Evolutionary conservation across 371 early-diverging fungal genomes (phyloP).

Genomic region (Nematocida sp.): DNA sequence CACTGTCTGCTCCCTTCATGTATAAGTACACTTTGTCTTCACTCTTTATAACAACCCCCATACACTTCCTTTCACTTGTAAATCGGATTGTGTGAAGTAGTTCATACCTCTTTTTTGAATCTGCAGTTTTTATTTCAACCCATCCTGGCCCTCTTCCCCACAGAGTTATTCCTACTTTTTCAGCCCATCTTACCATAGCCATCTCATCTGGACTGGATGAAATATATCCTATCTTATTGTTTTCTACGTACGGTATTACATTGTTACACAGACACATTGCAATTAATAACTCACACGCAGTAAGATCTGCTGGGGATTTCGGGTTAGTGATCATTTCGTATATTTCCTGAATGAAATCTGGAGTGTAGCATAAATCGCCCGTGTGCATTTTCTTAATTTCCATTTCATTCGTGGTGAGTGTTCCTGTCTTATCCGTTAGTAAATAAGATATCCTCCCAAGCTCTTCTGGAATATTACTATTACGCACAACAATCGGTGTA

Average conservation of each 20-base stretch:
- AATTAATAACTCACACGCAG: constrained; percentile 72
- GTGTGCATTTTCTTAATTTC: constrained; percentile 89
- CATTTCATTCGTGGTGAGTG: constrained; percentile 97
- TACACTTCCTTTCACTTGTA: constrained; percentile 91
- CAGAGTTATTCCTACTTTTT: constrained; percentile 79
- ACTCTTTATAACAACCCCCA: constrained; percentile 85
- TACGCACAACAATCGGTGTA: constrained; percentile 76
- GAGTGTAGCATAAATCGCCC: constrained; percentile 85
- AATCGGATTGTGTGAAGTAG: constrained; percentile 90
- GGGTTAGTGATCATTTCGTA: constrained; percentile 32
- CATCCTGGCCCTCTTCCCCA: constrained; percentile 41
- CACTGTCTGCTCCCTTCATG: constrained; percentile 93
- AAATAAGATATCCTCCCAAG: constrained; percentile 91
- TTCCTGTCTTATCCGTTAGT: constrained; percentile 96
- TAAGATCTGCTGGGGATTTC: constrained; percentile 32
- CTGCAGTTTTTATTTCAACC: constrained; percentile 59
- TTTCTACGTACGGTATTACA: constrained; percentile 73
- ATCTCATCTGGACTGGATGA: constrained; percentile 98
- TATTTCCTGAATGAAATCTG: constrained; percentile 73
- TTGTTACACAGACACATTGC: constrained; percentile 85
- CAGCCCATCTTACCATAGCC: constrained; percentile 93
- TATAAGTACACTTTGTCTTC: constrained; percentile 74
- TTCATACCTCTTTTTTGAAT: constrained; percentile 71
- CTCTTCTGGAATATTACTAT: constrained; percentile 94
- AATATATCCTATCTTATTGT: constrained; percentile 77